phyloP scores from a whole-genome alignment of 306 rosid genomes.

The Betula pendula region DNA sequence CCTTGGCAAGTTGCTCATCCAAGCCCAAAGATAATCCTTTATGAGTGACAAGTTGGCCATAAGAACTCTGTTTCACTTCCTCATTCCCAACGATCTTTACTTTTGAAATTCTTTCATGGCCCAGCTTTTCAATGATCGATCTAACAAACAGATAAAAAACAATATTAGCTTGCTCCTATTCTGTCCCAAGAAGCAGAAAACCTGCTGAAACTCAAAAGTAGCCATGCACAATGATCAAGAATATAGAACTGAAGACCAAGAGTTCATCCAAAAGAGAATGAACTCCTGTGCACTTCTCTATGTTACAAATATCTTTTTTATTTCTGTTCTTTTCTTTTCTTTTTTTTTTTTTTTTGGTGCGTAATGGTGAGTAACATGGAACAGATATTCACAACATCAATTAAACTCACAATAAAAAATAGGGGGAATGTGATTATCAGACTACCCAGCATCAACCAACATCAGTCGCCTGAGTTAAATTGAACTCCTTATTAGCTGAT shows the following conservation, averaged over 20 bases:
- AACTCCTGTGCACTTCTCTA: not conserved
- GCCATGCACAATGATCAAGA: slow-evolving; percentile 17
- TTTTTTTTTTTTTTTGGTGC: not conserved
- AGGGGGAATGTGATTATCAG: not conserved
- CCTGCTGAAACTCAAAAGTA: slow-evolving; percentile 12
- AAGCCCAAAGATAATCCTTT: slow-evolving; percentile 54
- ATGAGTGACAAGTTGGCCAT: slow-evolving; percentile 55
- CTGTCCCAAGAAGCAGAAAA: not conserved
- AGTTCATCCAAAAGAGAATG: slow-evolving; percentile 17
- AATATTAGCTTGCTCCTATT: slow-evolving; percentile 31
- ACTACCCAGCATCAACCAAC: slow-evolving; percentile 2
- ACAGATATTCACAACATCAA: not conserved
- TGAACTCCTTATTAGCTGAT: not conserved
- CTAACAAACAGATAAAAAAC: slow-evolving; percentile 40
- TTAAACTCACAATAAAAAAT: not conserved
- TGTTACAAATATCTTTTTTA: slow-evolving; percentile 6
- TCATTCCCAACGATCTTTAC: slow-evolving; percentile 64
- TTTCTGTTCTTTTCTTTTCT: not conserved
- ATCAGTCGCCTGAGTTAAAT: not conserved
- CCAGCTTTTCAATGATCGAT: slow-evolving; percentile 72
- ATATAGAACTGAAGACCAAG: slow-evolving; percentile 19
- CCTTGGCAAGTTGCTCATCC: slow-evolving; percentile 75
- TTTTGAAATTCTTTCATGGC: slow-evolving; percentile 60
- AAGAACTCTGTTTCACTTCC: slow-evolving; percentile 76
- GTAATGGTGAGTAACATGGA: not conserved